phyloP scores from a whole-genome alignment of 192 early-diverging fungal genomes.

The Umbelopsis ramanniana region DNA sequence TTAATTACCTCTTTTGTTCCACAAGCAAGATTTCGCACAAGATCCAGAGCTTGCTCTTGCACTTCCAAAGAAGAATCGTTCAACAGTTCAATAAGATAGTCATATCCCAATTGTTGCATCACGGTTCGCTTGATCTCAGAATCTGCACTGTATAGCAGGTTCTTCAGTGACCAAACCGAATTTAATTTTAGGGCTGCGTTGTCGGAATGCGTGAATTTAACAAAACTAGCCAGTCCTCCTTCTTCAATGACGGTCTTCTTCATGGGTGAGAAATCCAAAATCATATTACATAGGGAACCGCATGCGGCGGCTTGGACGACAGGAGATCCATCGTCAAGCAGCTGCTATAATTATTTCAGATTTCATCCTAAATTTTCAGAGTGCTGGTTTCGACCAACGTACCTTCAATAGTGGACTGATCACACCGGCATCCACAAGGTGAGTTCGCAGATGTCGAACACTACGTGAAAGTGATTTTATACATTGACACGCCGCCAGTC shows the following conservation, averaged over 20 bases:
- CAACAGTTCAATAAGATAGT: conserved; percentile 60
- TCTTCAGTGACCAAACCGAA: conserved; percentile 83
- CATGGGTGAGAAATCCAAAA: conserved; percentile 87
- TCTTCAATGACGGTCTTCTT: conserved; percentile 70
- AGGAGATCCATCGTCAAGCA: conserved; percentile 64
- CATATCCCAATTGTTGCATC: conserved; percentile 69
- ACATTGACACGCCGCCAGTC: conserved; percentile 81
- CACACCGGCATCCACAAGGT: conserved; percentile 78
- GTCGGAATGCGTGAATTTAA: conserved; percentile 53
- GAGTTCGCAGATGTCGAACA: conserved; percentile 76
- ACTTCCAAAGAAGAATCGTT: conserved; percentile 63
- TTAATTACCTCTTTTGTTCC: conserved; percentile 44
- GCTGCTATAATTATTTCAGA: conserved; percentile 13
- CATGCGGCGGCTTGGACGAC: conserved; percentile 70
- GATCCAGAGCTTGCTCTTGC: conserved; percentile 77
- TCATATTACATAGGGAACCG: conserved; percentile 84
- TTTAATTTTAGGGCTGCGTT: conserved; percentile 67
- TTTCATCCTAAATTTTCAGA: background rate
- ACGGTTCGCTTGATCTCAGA: conserved; percentile 68
- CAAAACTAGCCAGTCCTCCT: conserved; percentile 73
- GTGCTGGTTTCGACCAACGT: background rate
- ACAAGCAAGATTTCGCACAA: conserved; percentile 76
- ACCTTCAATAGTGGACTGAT: conserved; percentile 70
- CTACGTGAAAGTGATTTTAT: conserved; percentile 76
- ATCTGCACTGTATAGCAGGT: conserved; percentile 73